Conservation (phyloP, 1,139 yeast genomes). For the Saccharomyces pastorianus region DNA sequence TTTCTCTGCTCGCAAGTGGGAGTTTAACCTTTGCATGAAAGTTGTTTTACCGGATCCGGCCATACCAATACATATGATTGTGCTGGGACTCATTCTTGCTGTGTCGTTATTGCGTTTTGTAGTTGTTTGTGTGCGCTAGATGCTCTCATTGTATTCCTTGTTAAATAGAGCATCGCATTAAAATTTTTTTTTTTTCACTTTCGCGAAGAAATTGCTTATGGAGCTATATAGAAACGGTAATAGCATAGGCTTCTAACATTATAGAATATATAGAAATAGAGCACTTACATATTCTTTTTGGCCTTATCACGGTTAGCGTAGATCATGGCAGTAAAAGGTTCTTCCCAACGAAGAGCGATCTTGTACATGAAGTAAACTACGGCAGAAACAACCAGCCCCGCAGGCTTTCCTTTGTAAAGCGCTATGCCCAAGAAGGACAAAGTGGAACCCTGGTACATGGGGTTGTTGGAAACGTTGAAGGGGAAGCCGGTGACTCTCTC, state of each 20-base stretch:
- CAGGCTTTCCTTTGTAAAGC: conserved; percentile 80
- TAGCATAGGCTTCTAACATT: background rate
- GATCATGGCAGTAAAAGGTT: conserved; percentile 89
- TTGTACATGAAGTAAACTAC: conserved; percentile 76
- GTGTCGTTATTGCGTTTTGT: background rate
- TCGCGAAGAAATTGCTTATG: background rate
- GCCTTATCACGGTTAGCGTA: conserved; percentile 54
- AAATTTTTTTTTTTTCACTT: background rate
- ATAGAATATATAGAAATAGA: background rate
- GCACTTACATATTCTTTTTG: background rate
- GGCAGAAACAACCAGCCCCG: conserved; percentile 66
- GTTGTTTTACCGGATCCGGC: conserved; percentile 98
- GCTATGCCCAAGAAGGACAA: conserved; percentile 87
- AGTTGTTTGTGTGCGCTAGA: background rate
- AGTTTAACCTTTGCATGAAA: conserved; percentile 87
- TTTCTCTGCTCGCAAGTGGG: conserved; percentile 68
- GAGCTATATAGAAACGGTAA: background rate
- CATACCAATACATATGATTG: conserved; percentile 86
- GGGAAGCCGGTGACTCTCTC: conserved; percentile 91
- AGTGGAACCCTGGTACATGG: conserved; percentile 93
- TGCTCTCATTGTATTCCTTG: background rate
- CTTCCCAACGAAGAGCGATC: conserved; percentile 81
- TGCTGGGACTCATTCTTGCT: conserved; percentile 47
- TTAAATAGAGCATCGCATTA: background rate
- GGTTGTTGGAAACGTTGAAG: conserved; percentile 81